Evolutionary conservation across 2,329 filamentous ascomycete species (phyloP).

Genomic region (Exophiala alcalophila): DNA sequence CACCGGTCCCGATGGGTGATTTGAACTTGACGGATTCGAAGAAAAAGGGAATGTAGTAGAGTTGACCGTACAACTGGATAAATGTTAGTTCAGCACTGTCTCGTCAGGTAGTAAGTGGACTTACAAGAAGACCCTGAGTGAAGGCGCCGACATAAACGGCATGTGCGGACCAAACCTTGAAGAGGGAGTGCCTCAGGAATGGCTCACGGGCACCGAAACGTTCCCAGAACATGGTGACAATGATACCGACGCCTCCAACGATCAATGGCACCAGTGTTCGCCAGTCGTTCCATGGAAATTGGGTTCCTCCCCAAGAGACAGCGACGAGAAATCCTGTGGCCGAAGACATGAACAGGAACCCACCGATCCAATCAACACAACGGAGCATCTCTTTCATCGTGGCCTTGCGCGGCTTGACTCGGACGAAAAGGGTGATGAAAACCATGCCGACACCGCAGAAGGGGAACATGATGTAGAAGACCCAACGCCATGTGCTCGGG

Average conservation of each 20-base stretch:
- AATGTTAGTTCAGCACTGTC: background rate
- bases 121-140: conserved; percentile 45
- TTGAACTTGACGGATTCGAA: conserved; percentile 38
- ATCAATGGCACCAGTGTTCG: conserved; percentile 42
- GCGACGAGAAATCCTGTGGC: conserved; percentile 42
- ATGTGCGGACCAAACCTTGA: conserved; percentile 36
- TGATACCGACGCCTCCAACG: conserved; percentile 35
- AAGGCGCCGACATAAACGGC: conserved; percentile 44
- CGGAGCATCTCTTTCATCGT: conserved; percentile 34
- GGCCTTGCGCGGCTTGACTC: conserved; percentile 17
- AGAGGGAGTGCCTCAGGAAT: conserved; percentile 40
- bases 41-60: conserved; percentile 46
- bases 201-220: conserved; percentile 35
- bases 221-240: conserved; percentile 40
- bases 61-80: conserved; percentile 39
- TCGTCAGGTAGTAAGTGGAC: conserved; percentile 21
- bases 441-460: conserved; percentile 26
- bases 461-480: conserved; percentile 48
- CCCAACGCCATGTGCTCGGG: conserved; percentile 26
- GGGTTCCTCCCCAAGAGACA: conserved; percentile 44
- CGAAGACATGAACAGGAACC: conserved; percentile 39
- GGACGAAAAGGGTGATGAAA: conserved; percentile 37
- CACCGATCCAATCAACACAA: conserved; percentile 45
- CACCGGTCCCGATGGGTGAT: conserved; percentile 37
- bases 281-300: conserved; percentile 40